Base-by-base conservation (phyloP, 441 rosid species). In the Gossypium trilobum region DNA sequence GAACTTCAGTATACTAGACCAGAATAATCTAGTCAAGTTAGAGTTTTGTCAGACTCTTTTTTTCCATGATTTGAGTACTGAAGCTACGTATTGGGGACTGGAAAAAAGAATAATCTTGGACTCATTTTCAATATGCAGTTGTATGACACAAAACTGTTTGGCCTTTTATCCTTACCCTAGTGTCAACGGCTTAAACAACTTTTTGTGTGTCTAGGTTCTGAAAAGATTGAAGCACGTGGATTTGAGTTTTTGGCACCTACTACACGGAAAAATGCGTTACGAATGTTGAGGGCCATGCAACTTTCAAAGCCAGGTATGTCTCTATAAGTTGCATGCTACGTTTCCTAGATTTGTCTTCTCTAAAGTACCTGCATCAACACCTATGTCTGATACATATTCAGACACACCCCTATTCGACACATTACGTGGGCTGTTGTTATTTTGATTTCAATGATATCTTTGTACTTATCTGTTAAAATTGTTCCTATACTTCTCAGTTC, bases 271-370 rank as follows among this genome's bases (percentile, higher is more conserved):
- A 95, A 95, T 87, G 92, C 93, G 70, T 76, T 91, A 79, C 83
- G 98, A 44, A 90, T 91, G 22, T 82, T 95, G 86, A 89, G 99
- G 68, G 98, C 98, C 51, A 93, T 95, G 99, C 98, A 93, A 77
- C 95, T 95, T 77, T 72, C 87, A 27, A 95, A 91, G 82, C 99
- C 99, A 65, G 96, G 97, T 91, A 84, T 48, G 76, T 77, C 59
- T 36, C 74, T n/a, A 59, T 57, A 27, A 54, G 16, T 57, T 73
- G 17, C 65, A 22, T 55, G 29, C 27, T 20, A 55, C 4, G n/a
- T 55, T 20, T 20, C 29, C n/a, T 20, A 20, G 60, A 19, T 55
- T 55, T 55, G 11, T 55, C 11, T 55, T 55, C 27, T 55, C 29
- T 55, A 22, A 55, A 27, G 17, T 5, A 11, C 19, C 42, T 6